A percentile compares a stretch with the other conserved stretches of the same genome.
Evolutionary conservation across 768 basidiomycete species (phyloP).

Genomic region (Crepidotus variabilis): DNA sequence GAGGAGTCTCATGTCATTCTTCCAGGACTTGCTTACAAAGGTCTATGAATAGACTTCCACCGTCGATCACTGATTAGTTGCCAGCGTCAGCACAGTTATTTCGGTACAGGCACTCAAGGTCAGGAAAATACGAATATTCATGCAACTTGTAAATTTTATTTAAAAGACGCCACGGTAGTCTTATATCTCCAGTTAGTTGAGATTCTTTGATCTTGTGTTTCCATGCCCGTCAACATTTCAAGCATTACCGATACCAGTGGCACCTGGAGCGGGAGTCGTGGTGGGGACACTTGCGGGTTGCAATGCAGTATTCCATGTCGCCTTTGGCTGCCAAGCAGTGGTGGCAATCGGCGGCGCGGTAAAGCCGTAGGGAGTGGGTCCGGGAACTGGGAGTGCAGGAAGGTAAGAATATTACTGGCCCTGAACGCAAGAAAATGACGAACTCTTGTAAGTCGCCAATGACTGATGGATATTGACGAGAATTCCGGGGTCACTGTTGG

Average conservation of each 20-base stretch:
- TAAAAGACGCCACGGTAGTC: too few relatives aligned
- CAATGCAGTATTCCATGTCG: constrained; percentile 46
- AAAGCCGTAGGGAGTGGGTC: constrained; percentile 40
- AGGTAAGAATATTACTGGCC: not conserved
- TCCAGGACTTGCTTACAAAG: not conserved
- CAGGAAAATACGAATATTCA: too few relatives aligned
- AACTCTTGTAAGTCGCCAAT: constrained; percentile 37
- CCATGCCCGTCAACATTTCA: not conserved
- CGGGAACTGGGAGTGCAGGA: constrained; percentile 32
- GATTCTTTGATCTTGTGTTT: too few relatives aligned
- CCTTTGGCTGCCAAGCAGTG: constrained; percentile 41
- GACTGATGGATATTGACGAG: constrained; percentile 44
- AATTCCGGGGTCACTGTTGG: constrained; percentile 62
- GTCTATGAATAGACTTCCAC: not conserved
- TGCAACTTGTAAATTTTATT: too few relatives aligned
- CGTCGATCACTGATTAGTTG: too few relatives aligned
- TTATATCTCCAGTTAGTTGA: too few relatives aligned
- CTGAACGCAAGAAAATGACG: constrained; percentile 9
- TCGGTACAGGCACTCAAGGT: not conserved
- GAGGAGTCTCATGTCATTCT: not conserved
- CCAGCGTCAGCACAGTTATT: not conserved
- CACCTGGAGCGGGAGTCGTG: constrained; percentile 15
- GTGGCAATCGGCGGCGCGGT: constrained; percentile 35
- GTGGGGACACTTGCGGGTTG: constrained; percentile 46
- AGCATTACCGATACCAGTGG: not conserved